Conservation (phyloP, 164 flowering plant species). For the Berberis vulgaris region DNA sequence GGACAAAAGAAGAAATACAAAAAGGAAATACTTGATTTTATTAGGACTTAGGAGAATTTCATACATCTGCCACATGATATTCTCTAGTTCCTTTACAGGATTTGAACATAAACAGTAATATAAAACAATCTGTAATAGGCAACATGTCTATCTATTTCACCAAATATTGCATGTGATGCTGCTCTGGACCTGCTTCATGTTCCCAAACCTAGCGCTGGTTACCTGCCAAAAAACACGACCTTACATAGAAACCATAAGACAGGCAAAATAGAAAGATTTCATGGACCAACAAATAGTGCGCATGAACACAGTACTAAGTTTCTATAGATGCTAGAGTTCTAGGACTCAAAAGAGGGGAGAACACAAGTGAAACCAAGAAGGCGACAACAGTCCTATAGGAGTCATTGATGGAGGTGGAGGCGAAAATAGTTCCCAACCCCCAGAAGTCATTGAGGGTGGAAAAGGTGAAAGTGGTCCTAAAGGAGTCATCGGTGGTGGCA, state of each 20-base stretch:
- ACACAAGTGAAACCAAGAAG: slow-evolving; percentile 16
- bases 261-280: too few species aligned
- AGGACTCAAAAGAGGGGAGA: slow-evolving; percentile 25
- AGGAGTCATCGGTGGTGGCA: neutral
- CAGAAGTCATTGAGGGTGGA: slow-evolving; percentile 1
- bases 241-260: neutral
- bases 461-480: neutral
- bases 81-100: too few species aligned
- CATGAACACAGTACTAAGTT: slow-evolving; percentile 15
- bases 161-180: too few species aligned
- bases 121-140: too few species aligned
- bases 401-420: slow-evolving; percentile 8
- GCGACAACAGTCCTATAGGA: slow-evolving; percentile 13
- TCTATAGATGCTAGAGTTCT: slow-evolving; percentile 16
- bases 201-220: too few species aligned
- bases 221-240: neutral
- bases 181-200: too few species aligned
- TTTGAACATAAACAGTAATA: too few species aligned
- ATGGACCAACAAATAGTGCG: neutral
- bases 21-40: too few species aligned
- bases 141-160: too few species aligned
- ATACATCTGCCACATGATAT: too few species aligned
- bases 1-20: too few species aligned
- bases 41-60: too few species aligned
- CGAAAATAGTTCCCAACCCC: slow-evolving; percentile 2